Evolutionary conservation across 1,139 yeast species (phyloP).

Genomic region (Saccharomyces hybrid): DNA sequence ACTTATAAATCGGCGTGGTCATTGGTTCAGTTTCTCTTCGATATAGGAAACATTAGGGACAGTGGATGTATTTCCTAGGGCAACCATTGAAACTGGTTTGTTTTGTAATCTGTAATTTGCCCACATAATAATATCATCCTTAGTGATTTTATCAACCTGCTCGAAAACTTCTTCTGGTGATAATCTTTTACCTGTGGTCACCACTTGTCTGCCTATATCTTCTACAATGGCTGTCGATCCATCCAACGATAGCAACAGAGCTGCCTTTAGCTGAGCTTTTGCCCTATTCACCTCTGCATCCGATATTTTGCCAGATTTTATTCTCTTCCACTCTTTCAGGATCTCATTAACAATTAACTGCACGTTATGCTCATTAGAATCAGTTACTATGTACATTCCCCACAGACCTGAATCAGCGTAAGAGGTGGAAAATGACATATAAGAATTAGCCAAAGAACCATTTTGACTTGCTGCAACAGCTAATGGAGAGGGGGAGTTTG

Average conservation of each 20-base stretch:
- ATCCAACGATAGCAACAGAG: constrained; percentile 78
- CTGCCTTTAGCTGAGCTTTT: constrained; percentile 90
- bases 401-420: constrained; percentile 96
- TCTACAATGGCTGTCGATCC: constrained; percentile 96
- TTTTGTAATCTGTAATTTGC: constrained; percentile 74
- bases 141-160: constrained; percentile 70
- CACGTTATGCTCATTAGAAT: constrained; percentile 58
- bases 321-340: constrained; percentile 80
- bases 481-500: constrained; percentile 67
- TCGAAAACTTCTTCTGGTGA: constrained; percentile 90
- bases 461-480: constrained; percentile 57
- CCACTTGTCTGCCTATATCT: constrained; percentile 94
- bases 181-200: constrained; percentile 85
- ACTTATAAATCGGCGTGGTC: background rate
- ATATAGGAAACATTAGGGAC: constrained; percentile 31
- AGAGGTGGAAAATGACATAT: constrained; percentile 93
- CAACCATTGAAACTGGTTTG: constrained; percentile 83
- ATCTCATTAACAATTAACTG: constrained; percentile 65
- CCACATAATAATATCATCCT: constrained; percentile 78
- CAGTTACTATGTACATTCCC: constrained; percentile 92
- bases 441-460: constrained; percentile 69
- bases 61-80: constrained; percentile 66
- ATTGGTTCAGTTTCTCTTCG: constrained; percentile 18
- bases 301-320: constrained; percentile 65
- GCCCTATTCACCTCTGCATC: constrained; percentile 90